phyloP scores from a whole-genome alignment of 2,329 filamentous ascomycete species.

The Phialemoniopsis sp. region DNA sequence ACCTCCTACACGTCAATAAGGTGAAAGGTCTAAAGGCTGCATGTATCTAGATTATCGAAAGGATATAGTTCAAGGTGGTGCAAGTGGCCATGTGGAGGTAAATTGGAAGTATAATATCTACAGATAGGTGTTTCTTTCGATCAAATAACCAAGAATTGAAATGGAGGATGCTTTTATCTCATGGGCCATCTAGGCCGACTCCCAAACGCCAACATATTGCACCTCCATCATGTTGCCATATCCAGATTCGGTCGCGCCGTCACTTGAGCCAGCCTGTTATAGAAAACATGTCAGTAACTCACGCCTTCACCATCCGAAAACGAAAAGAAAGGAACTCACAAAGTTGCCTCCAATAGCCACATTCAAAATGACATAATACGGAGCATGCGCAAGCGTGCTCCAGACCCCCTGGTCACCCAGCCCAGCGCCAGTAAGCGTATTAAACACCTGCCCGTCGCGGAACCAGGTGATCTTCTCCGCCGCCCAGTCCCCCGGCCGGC shows the following conservation, averaged over 20 bases:
- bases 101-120: too few species aligned
- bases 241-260: slow-evolving; percentile 17
- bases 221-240: slow-evolving; percentile 20
- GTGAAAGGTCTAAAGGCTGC: too few species aligned
- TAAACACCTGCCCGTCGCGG: slow-evolving; percentile 35
- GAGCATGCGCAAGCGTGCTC: slow-evolving; percentile 40
- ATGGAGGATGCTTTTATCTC: too few species aligned
- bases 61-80: too few species aligned
- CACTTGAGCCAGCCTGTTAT: slow-evolving; percentile 39
- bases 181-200: neutral
- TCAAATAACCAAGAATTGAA: too few species aligned
- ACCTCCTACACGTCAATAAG: too few species aligned
- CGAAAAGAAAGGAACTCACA: slow-evolving; percentile 26
- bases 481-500: slow-evolving; percentile 34
- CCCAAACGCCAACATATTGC: slow-evolving; percentile 20
- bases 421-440: slow-evolving; percentile 35
- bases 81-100: too few species aligned
- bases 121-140: too few species aligned
- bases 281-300: neutral
- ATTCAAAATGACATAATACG: slow-evolving; percentile 46
- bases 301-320: neutral
- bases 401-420: slow-evolving; percentile 38
- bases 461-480: slow-evolving; percentile 43
- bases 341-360: slow-evolving; percentile 47
- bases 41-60: too few species aligned